Base-by-base conservation (phyloP, 495 filamentous ascomycete genomes). In the Hypoxylon trugodes region DNA sequence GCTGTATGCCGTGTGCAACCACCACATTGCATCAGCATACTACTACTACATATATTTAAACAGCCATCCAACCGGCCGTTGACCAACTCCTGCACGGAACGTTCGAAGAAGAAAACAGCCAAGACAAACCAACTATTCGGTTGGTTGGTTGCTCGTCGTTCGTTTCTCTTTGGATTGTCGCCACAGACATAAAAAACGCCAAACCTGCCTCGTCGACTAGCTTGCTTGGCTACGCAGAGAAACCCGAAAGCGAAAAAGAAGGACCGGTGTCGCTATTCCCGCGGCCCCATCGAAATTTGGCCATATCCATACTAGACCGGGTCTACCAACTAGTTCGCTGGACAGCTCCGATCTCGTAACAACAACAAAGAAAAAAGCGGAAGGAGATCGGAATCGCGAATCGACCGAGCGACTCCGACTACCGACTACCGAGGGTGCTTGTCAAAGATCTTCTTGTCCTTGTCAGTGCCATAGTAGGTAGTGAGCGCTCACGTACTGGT, bases 71-170 rank as follows among this genome's bases (percentile, higher is more conserved):
- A 37, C 41, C 45, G 57, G 18, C 43, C 47, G 16, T 32, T 32
- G 9, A 18, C 6, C 41, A 43, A 46, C 47, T 57, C 59, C 60
- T 63, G 63, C 67, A 65, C 45, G 60, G 66, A 70, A 66, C 53
- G 37, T 70, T 69, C 69, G 50, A 59, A 59, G 66, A 65, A 69
- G 58, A 40, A 43, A 53, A 65, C 53, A 53, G 50, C 66, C 61
- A 65, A 65, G 66, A 56, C 56, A 22, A 45, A 33, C 43, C n/a
- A n/a, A n/a, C n/a, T n/a, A n/a, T n/a, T n/a, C n/a, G n/a, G n/a
- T 16, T 38, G 35, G 16, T 33, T 42, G 38, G 37, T 62, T 22
- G 13, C 19, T 7, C 6, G 15, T 51, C 58, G 30, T 47, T 52
- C 40, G 24, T 52, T 43, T 56, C 16, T 7, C 28, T 37, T 38